Evolutionary conservation across 148 eudicot genomes (phyloP), one percentile per base, ranked within the genome.

Genomic region (Rhododendron kiyosumense): DNA sequence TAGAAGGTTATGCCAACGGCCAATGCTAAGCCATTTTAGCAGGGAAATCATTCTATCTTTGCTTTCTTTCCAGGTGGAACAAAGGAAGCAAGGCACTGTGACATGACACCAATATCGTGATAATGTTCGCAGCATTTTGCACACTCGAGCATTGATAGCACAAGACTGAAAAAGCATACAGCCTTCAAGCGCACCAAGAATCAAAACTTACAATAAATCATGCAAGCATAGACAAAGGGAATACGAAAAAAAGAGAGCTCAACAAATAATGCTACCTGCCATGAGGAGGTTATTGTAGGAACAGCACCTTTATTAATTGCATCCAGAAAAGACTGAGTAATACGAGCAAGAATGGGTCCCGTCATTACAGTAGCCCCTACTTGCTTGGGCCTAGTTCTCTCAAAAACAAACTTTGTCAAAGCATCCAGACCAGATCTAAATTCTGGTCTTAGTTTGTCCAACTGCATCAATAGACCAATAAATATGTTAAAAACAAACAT

Each of bases 361-460:
- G 96, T 97, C 98, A 97, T 92, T 38, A 95, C 91, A 24, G 96
- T 93, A 41, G 94, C 96, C 28, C 99, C 99, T 73, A 95, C 81
- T 92, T 97, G 99, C 89, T 97, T 95, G 74, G 98, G 99, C 90
- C 98, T 91, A 49, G 99, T 93, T 90, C 98, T 94, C 93, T 97
- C 98, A 87, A 95, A 97, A 54, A 97, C 98, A 87, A 93, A 97
- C 84, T 91, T 94, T 20, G 98, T 94, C 89, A 97, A 87, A 75
- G 98, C 96, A 88, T 97, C 98, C 80, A 97, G 92, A 51, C 99
- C 99, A 85, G 95, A 87, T 91, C 84, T 92, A 85, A 97, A 95
- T 85, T 97, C 99, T 61, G 99, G 98, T 90, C 99, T 93, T 88
- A 97, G 28, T 80, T 89, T 95, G 67, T 94, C 95, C 88, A 97